A percentile compares a stretch with the other conserved stretches of the same genome.
Conservation (phyloP, 176 grass and related monocot species). For the Oryza punctata region DNA sequence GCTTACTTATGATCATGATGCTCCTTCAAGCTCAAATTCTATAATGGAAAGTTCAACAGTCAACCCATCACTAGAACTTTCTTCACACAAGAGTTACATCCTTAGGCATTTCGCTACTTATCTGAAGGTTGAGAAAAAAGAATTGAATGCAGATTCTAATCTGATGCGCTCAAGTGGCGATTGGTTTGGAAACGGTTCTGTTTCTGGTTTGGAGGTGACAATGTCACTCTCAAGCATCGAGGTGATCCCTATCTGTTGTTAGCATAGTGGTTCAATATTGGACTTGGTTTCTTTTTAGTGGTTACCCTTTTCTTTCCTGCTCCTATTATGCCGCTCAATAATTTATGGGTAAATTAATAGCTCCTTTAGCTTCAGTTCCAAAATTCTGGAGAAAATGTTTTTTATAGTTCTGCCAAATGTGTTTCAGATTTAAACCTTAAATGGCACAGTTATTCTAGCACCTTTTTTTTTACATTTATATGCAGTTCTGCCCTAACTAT, state of each 20-base stretch:
- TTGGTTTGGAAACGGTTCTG: slow-evolving; percentile 68
- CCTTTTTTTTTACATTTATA: slow-evolving; percentile 23
- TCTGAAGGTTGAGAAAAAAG: slow-evolving; percentile 62
- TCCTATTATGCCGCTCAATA: slow-evolving; percentile 25
- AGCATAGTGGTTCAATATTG: background rate
- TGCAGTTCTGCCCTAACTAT: background rate
- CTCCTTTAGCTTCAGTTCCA: slow-evolving; percentile 7
- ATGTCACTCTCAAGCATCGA: slow-evolving; percentile 65
- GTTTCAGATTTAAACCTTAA: slow-evolving; percentile 10
- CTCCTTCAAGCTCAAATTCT: slow-evolving; percentile 56
- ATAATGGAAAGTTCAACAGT: slow-evolving; percentile 39
- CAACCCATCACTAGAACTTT: slow-evolving; percentile 43
- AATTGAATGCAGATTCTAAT: slow-evolving; percentile 33
- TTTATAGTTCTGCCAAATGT: slow-evolving; percentile 12
- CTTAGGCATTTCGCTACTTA: slow-evolving; percentile 59
- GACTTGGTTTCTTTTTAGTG: background rate
- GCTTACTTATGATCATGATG: slow-evolving; percentile 29
- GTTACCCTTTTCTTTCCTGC: background rate
- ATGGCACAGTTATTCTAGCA: slow-evolving; percentile 12
- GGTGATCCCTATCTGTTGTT: slow-evolving; percentile 44
- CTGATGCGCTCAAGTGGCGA: slow-evolving; percentile 44
- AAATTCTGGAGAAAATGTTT: slow-evolving; percentile 1
- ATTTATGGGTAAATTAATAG: slow-evolving; percentile 6
- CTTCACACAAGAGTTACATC: slow-evolving; percentile 54
- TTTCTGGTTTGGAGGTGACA: slow-evolving; percentile 72